Conservation (phyloP, 768 basidiomycete species). For the Suillus paluster region DNA sequence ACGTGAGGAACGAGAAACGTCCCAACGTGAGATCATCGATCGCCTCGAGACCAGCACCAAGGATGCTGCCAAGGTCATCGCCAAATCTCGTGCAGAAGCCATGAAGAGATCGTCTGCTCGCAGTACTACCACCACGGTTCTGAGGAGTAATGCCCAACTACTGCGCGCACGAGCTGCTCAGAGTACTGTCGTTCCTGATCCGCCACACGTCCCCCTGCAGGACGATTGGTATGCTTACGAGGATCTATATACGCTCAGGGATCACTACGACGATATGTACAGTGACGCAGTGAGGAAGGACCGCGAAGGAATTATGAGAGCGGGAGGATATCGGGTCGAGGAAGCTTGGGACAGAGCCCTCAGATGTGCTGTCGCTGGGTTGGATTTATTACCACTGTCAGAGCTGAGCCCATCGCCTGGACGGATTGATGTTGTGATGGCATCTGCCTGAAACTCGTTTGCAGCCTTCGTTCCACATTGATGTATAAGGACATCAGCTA, state of each 20-base stretch:
- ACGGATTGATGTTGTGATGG: conserved; percentile 53
- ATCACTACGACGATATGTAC: conserved; percentile 69
- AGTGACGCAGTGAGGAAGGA: conserved; percentile 81
- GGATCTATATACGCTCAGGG: conserved; percentile 60
- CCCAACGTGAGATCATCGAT: conserved; percentile 76
- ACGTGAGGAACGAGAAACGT: conserved; percentile 75
- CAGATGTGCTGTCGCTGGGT: conserved; percentile 69
- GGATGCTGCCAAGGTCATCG: conserved; percentile 71
- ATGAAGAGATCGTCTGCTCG: conserved; percentile 64
- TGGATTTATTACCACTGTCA: conserved; percentile 62
- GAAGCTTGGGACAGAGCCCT: conserved; percentile 89
- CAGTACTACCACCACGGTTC: conserved; percentile 44
- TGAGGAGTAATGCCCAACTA: conserved; percentile 51
- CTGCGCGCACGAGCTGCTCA: conserved; percentile 68
- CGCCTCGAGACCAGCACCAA: conserved; percentile 78
- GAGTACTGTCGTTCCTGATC: conserved; percentile 71
- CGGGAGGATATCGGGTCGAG: conserved; percentile 79
- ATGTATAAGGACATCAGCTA: not conserved
- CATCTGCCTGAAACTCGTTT: conserved; percentile 34
- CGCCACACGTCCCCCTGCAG: conserved; percentile 78
- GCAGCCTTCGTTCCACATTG: not conserved
- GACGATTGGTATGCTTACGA: conserved; percentile 80
- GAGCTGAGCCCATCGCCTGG: conserved; percentile 24
- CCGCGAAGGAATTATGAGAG: conserved; percentile 78
- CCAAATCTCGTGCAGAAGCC: conserved; percentile 67